Conservation (phyloP, 768 basidiomycete genomes). For the Trametes cubensis region DNA sequence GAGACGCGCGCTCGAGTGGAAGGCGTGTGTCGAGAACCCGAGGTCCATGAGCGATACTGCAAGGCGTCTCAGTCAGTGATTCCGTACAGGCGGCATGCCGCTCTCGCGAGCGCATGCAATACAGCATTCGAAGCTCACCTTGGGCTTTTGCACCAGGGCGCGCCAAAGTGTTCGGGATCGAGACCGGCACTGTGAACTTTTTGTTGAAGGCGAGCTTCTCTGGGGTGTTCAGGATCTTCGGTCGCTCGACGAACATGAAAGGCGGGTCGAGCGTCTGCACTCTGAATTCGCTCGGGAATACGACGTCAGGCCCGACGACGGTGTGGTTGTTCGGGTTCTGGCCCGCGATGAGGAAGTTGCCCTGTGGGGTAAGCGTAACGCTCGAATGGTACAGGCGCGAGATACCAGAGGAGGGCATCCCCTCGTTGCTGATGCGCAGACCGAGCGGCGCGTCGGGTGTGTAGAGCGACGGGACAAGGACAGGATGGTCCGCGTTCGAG, state of each 20-base stretch:
- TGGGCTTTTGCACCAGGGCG: slow-evolving; percentile 41
- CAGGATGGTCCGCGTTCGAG: slow-evolving; percentile 79
- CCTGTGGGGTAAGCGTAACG: slow-evolving; percentile 73
- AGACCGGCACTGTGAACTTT: slow-evolving; percentile 50
- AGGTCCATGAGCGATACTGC: slow-evolving; percentile 79
- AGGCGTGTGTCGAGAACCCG: slow-evolving; percentile 75
- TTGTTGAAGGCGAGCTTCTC: slow-evolving; percentile 49
- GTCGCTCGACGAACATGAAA: slow-evolving; percentile 70
- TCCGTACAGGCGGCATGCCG: too few relatives aligned
- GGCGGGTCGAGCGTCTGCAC: slow-evolving; percentile 87
- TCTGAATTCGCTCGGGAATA: slow-evolving; percentile 84
- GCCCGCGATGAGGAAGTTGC: slow-evolving; percentile 76
- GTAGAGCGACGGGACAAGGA: slow-evolving; percentile 68
- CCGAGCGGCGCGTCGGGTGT: slow-evolving; percentile 55
- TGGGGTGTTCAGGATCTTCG: slow-evolving; percentile 44
- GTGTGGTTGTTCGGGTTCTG: slow-evolving; percentile 84
- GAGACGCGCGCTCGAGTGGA: slow-evolving; percentile 73
- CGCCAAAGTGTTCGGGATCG: slow-evolving; percentile 40
- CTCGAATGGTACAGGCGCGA: slow-evolving; percentile 82
- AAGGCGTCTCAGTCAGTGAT: not conserved
- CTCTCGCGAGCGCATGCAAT: too few relatives aligned
- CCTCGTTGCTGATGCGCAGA: slow-evolving; percentile 56
- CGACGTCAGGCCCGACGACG: slow-evolving; percentile 48
- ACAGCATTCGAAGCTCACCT: slow-evolving; percentile 37
- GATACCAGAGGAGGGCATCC: slow-evolving; percentile 66